These are phyloP conservation scores for Aspergillus nidulans DNA, from an alignment of 495 filamentous ascomycete genomes.

Conservation along the genomic window DNA sequence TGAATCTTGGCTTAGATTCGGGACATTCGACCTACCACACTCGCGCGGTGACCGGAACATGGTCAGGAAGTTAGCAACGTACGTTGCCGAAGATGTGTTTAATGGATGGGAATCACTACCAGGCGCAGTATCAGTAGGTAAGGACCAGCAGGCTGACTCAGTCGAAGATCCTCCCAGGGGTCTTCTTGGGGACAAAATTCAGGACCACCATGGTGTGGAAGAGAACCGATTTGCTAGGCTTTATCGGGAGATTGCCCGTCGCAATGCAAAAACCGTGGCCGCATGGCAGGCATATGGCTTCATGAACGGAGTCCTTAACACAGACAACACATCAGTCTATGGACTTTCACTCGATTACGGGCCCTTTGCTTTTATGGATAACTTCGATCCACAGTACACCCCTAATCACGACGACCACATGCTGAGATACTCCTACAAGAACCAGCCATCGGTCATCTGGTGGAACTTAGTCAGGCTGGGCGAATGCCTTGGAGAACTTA, in stretches of 20 bases:
- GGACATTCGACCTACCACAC: slow-evolving; percentile 86
- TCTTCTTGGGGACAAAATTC: slow-evolving; percentile 50
- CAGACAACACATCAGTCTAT: slow-evolving; percentile 90
- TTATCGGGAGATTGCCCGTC: slow-evolving; percentile 80
- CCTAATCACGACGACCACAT: slow-evolving; percentile 93
- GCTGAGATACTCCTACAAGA: slow-evolving; percentile 84
- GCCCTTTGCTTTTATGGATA: slow-evolving; percentile 94
- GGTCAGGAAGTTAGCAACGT: slow-evolving; percentile 69
- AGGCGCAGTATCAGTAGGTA: slow-evolving; percentile 33
- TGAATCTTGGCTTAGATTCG: slow-evolving; percentile 85
- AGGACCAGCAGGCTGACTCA: slow-evolving; percentile 33
- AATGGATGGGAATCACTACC: slow-evolving; percentile 79
- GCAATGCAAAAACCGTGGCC: slow-evolving; percentile 86
- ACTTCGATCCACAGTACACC: slow-evolving; percentile 90
- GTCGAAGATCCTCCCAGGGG: slow-evolving; percentile 41
- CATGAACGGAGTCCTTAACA: slow-evolving; percentile 96
- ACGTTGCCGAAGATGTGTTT: slow-evolving; percentile 81
- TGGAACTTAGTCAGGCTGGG: slow-evolving; percentile 95
- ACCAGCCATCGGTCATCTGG: slow-evolving; percentile 95
- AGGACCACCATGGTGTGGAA: slow-evolving; percentile 59
- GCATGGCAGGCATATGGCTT: slow-evolving; percentile 97
- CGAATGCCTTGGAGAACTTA: slow-evolving; percentile 83
- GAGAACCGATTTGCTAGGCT: slow-evolving; percentile 85
- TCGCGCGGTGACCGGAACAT: slow-evolving; percentile 73
- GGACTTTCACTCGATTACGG: slow-evolving; percentile 91